These are phyloP conservation scores for Usnea hakonensis DNA, from an alignment of 495 filamentous ascomycete genomes.

Conservation along the genomic window DNA sequence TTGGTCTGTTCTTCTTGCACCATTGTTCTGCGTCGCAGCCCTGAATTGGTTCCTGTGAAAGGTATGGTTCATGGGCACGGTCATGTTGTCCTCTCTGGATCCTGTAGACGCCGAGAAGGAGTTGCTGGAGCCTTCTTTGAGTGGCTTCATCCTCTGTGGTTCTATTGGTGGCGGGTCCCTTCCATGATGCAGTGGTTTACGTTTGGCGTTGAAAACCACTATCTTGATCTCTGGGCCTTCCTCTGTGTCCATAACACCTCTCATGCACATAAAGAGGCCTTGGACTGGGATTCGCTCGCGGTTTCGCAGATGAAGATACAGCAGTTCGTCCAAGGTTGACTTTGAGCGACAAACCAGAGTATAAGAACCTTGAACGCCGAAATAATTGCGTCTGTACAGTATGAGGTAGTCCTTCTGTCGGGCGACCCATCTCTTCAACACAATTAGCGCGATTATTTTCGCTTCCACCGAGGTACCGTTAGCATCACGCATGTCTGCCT, in stretches of 20 bases:
- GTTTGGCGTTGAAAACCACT: not conserved
- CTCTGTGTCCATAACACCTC: not conserved
- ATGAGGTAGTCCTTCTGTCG: not conserved
- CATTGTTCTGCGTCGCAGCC: constrained; percentile 92
- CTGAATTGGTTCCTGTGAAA: constrained; percentile 98
- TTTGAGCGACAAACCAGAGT: not conserved
- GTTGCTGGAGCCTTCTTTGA: not conserved
- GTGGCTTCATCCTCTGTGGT: not conserved
- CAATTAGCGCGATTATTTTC: not conserved
- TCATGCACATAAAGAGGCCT: not conserved
- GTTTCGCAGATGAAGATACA: not conserved
- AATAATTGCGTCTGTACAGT: constrained; percentile 8
- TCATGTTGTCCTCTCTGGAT: constrained; percentile 31
- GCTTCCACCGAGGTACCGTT: not conserved
- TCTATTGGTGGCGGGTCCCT: not conserved
- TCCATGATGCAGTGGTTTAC: not conserved
- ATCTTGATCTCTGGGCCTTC: not conserved
- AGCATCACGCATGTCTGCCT: not conserved
- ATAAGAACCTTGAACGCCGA: not conserved
- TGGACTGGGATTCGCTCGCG: not conserved
- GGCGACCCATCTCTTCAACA: not conserved
- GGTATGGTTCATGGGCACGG: constrained; percentile 37
- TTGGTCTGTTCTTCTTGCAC: constrained; percentile 82
- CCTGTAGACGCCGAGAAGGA: not conserved
- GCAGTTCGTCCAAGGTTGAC: not conserved